A percentile compares a stretch with the other conserved stretches of the same genome.
These are phyloP conservation scores for Marasmius sp. DNA, from an alignment of 1,284 basidiomycete species.

Conservation along the genomic window DNA sequence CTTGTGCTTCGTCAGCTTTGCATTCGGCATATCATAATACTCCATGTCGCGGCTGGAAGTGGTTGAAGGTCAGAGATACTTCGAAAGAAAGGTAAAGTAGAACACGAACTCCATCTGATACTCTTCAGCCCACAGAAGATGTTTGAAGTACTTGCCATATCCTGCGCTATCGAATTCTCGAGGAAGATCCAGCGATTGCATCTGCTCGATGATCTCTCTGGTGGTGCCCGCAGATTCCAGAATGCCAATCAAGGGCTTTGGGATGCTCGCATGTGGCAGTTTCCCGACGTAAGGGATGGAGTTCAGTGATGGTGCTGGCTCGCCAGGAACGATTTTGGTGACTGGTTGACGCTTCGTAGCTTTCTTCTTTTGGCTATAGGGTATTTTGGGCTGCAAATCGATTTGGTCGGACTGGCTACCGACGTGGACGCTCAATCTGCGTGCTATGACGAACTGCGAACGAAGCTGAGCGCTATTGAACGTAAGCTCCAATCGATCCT, in stretches of 20 bases:
- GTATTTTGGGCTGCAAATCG: constrained; percentile 45
- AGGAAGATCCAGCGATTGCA: constrained; percentile 40
- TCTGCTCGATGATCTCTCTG: constrained; percentile 21
- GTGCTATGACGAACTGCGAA: constrained; percentile 44
- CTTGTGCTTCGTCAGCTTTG: constrained; percentile 16
- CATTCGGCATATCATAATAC: constrained; percentile 51
- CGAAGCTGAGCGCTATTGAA: constrained; percentile 40
- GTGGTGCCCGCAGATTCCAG: constrained; percentile 26
- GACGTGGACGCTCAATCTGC: constrained; percentile 39
- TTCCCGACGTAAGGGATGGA: constrained; percentile 31
- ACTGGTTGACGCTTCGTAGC: constrained; percentile 36
- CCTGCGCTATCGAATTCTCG: constrained; percentile 33
- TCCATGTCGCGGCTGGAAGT: constrained; percentile 50
- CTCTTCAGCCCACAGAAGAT: constrained; percentile 60
- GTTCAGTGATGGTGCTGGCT: constrained; percentile 26
- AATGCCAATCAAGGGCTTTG: constrained; percentile 27
- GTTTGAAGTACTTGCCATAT: constrained; percentile 49
- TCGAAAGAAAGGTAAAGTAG: not conserved
- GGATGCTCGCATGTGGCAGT: constrained; percentile 41
- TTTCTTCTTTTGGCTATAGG: constrained; percentile 50
- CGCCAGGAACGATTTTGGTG: constrained; percentile 44
- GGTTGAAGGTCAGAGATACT: not conserved
- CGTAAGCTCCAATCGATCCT: constrained; percentile 43
- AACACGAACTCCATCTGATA: constrained; percentile 51
- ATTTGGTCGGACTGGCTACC: constrained; percentile 49